Evolutionary conservation across 1,284 basidiomycete genomes (phyloP).

Genomic region (Trichosporon sp.): DNA sequence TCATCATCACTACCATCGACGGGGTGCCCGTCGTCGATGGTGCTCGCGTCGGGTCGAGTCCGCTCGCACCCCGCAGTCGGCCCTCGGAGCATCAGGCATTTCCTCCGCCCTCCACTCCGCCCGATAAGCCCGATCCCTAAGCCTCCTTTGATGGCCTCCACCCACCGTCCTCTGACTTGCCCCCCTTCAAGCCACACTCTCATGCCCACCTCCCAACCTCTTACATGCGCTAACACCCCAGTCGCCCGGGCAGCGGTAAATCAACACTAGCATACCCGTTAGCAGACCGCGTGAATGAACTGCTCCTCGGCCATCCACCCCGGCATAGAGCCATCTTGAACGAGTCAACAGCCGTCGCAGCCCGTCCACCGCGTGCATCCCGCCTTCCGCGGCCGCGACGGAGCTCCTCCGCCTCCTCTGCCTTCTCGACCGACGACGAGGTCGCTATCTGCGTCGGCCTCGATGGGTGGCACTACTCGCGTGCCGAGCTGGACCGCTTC

Average conservation of each 20-base stretch:
- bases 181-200: too few relatives aligned
- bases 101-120: slow-evolving; percentile 15
- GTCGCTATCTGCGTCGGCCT: slow-evolving; percentile 58
- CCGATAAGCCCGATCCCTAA: background rate
- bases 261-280: slow-evolving; percentile 58
- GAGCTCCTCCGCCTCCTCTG: background rate
- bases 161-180: background rate
- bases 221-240: slow-evolving; percentile 13
- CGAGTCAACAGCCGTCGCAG: slow-evolving; percentile 24
- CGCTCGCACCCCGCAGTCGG: background rate
- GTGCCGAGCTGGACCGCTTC: slow-evolving; percentile 50
- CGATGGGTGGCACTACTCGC: slow-evolving; percentile 61
- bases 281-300: slow-evolving; percentile 49
- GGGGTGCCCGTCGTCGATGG: background rate
- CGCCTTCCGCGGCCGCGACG: background rate
- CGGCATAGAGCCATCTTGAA: slow-evolving; percentile 10
- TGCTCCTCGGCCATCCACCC: slow-evolving; percentile 32
- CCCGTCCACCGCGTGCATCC: background rate
- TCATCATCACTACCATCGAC: background rate
- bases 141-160: background rate
- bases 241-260: slow-evolving; percentile 60
- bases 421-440: slow-evolving; percentile 23
- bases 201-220: too few relatives aligned
- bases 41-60: background rate
- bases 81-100: background rate